Evolutionary conservation across 2,329 filamentous ascomycete genomes (phyloP).

Genomic region (Tolypocladium ophioglossoides): DNA sequence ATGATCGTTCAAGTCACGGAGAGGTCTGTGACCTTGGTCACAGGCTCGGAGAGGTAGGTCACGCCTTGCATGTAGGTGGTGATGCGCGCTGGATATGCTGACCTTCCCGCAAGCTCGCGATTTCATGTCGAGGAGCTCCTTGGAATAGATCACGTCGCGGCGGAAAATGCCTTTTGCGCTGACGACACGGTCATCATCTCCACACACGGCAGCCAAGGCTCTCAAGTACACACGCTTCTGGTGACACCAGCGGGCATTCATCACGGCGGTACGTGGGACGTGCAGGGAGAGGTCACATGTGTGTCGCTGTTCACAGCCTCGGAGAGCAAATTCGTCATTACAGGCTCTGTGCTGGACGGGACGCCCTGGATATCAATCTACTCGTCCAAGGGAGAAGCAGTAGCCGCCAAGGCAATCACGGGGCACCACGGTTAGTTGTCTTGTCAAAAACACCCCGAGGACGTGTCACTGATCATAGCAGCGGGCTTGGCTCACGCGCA

Average conservation of each 20-base stretch:
- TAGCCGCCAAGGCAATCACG: slow-evolving; percentile 8
- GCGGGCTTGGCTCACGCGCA: background rate
- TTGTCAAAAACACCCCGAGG: background rate
- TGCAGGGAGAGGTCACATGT: slow-evolving; percentile 39
- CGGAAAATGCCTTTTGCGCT: slow-evolving; percentile 32
- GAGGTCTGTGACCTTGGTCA: slow-evolving; percentile 28
- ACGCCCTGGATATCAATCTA: slow-evolving; percentile 23
- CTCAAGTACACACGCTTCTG: slow-evolving; percentile 27
- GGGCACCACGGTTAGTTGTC: slow-evolving; percentile 4
- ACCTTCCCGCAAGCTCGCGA: slow-evolving; percentile 14
- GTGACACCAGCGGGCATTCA: slow-evolving; percentile 22
- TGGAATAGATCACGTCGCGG: slow-evolving; percentile 13
- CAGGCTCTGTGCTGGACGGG: slow-evolving; percentile 21
- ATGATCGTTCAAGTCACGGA: slow-evolving; percentile 46
- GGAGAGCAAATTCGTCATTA: slow-evolving; percentile 17
- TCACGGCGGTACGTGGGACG: slow-evolving; percentile 18
- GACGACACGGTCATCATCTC: slow-evolving; percentile 31
- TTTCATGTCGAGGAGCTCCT: slow-evolving; percentile 22
- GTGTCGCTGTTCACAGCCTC: slow-evolving; percentile 23
- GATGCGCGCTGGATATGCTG: slow-evolving; percentile 3
- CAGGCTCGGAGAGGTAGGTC: slow-evolving; percentile 24
- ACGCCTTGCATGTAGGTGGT: background rate
- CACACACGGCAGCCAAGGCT: slow-evolving; percentile 23
- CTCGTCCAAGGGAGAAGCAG: slow-evolving; percentile 12
- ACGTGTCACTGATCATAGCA: slow-evolving; percentile 1